A percentile compares a stretch with the other conserved stretches of the same genome.
phyloP scores from a whole-genome alignment of 768 basidiomycete genomes.

The Agaricus blazei region DNA sequence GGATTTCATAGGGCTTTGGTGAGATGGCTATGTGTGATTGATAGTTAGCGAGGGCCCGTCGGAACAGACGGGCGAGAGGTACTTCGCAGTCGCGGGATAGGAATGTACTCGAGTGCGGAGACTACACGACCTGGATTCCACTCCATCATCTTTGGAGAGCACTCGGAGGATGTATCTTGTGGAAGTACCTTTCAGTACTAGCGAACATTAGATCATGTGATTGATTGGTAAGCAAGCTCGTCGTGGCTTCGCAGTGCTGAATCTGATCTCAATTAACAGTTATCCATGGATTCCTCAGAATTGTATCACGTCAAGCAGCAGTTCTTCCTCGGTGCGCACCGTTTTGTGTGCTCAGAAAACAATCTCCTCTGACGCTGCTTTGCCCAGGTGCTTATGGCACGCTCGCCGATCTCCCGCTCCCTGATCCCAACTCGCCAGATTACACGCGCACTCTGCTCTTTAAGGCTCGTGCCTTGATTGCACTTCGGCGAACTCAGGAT shows the following conservation, averaged over 20 bases:
- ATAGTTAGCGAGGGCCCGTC: background rate
- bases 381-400: conserved; percentile 60
- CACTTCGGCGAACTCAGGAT: conserved; percentile 53
- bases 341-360: background rate
- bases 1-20: conserved; percentile 10
- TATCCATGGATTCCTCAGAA: conserved; percentile 25
- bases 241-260: too few relatives aligned
- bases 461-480: conserved; percentile 74
- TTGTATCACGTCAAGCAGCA: conserved; percentile 42
- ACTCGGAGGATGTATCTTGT: background rate
- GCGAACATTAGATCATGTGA: background rate
- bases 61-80: conserved; percentile 5
- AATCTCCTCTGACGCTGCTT: background rate
- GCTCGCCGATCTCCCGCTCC: conserved; percentile 49
- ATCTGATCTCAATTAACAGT: background rate
- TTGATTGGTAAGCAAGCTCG: background rate
- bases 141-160: too few relatives aligned
- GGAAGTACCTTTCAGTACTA: background rate
- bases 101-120: too few relatives aligned
- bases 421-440: conserved; percentile 58
- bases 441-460: conserved; percentile 66
- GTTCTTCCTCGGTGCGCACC: conserved; percentile 57
- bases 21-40: background rate
- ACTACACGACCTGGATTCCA: background rate
- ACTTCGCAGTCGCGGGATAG: conserved; percentile 4